Evolutionary conservation across 2,329 filamentous ascomycete genomes (phyloP), one percentile per base, ranked within the genome.

Genomic region (Ophiocordyceps camponoti-floridani): DNA sequence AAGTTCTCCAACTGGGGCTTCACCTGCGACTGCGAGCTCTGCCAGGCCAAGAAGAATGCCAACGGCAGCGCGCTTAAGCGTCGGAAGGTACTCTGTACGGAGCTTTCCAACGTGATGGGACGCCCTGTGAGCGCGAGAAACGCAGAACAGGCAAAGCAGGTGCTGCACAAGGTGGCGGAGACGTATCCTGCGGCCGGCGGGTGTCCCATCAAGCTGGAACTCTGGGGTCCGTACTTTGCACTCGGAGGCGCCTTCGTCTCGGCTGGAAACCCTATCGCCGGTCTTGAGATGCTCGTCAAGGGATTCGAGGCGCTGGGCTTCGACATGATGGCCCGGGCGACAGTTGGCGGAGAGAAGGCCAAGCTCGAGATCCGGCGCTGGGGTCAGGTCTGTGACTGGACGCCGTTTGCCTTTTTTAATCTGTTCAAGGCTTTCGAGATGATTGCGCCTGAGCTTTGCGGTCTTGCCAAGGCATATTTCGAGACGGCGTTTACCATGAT

Each of bases 11-110:
- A 46, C 4, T 70, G 67, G 65, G 61, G 58, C 0, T 70, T 72
- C 41, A 46, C 16, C 2, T 72, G 68, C 44, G 44, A 44, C 1
- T 72, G 69, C 28, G 50, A 51, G 4, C 48, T 67, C 0, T 71
- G 68, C 43, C 45, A 48, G 1, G 52, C 53, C 6, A 51, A 48
- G 43, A 55, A 55, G 23, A 44, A 43, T 0, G 58, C 56, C 0
- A 18, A 54, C 0, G 7, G 28, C 28, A 12, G 9, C 28, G 28
- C 28, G 28, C 28, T 30, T 2, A 30, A 30, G 28, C 28, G 28
- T 10, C 28, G 28, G 2, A 30, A 4, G 7, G 28, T 4, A 9
- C 28, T 30, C 28, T 12, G 4, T 12, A 30, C 3, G 9, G 28
- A 30, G 9, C 28, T 30, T 8, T 30, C 28, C 4, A 30, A 30